Conservation (phyloP, 2,329 filamentous ascomycete genomes). For the Nemania sp. region DNA sequence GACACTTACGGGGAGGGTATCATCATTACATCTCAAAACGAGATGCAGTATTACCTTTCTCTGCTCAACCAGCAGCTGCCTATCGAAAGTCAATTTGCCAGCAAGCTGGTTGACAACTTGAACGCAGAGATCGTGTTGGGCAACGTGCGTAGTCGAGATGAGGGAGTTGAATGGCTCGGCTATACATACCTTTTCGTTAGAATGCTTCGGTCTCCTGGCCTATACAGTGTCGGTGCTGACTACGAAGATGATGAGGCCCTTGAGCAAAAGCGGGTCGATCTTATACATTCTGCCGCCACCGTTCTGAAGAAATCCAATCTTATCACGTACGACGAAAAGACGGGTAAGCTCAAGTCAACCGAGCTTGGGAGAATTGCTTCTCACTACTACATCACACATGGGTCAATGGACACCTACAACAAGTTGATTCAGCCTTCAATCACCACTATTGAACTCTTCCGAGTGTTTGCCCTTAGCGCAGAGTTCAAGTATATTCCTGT, state of each 20-base stretch:
- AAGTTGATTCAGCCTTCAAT: slow-evolving; percentile 92
- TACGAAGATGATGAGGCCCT: slow-evolving; percentile 91
- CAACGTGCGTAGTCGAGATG: slow-evolving; percentile 87
- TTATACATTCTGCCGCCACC: slow-evolving; percentile 90
- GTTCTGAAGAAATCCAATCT: slow-evolving; percentile 86
- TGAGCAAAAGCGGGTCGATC: slow-evolving; percentile 96
- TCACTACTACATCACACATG: slow-evolving; percentile 97
- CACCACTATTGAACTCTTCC: slow-evolving; percentile 92
- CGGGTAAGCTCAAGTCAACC: slow-evolving; percentile 84
- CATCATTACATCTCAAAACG: slow-evolving; percentile 92
- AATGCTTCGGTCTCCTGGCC: slow-evolving; percentile 91
- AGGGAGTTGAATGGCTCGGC: slow-evolving; percentile 98
- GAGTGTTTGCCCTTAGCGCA: slow-evolving; percentile 91
- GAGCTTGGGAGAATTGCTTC: slow-evolving; percentile 95
- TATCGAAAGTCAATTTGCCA: slow-evolving; percentile 95
- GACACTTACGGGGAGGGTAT: slow-evolving; percentile 98
- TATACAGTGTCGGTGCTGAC: slow-evolving; percentile 95
- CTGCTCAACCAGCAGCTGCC: slow-evolving; percentile 96
- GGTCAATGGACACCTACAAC: slow-evolving; percentile 97
- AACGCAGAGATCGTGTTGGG: slow-evolving; percentile 96
- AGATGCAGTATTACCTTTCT: slow-evolving; percentile 97
- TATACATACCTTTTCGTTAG: slow-evolving; percentile 98
- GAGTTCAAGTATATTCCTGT: slow-evolving; percentile 99
- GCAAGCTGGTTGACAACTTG: slow-evolving; percentile 90
- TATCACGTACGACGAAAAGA: slow-evolving; percentile 94